Base-by-base conservation (phyloP, 768 basidiomycete genomes). In the Infundibulicybe gibba region DNA sequence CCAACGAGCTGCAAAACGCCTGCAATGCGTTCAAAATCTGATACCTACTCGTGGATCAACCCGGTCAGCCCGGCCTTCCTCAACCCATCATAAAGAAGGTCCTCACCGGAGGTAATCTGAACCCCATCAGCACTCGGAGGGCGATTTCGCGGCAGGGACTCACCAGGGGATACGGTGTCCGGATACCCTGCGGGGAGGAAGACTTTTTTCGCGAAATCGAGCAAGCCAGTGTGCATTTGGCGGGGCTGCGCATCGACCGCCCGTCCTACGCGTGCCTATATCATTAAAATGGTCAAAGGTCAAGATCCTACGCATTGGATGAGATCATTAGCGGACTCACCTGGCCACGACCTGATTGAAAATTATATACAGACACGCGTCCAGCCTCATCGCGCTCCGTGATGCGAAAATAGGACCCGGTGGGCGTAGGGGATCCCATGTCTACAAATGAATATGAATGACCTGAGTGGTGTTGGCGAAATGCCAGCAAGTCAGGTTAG, bases 131-230 rank as follows among this genome's bases (percentile, higher is more conserved):
- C 12, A n/a, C 52, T 41, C 38, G 25, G 12, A 33, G 33, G 41
- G 30, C 32, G 46, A 43, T 5, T 3, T 33, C 19, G 5, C 20
- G 20, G 19, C 8, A 16, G 11, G 5, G 6, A 44, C 48, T 31
- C 49, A 81, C 83, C 83, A 59, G 79, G 70, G 43, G 83, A 79
- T 19, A 86, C 83, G 17, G 66, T 81, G 6, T 66, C 58, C 2
- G 83, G 83, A 51, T 81, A 85, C 0, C 83, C 82, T 12, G 77
- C 73, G 2, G 82, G 83, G 17, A 84, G 72, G 50, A 85, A 85
- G 21, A 84, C 66, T 45, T 71, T 69, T 14, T 60, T 63, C 8
- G 74, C 49, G 35, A 76, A 57, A 39, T 69, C 65, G 10, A 45
- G 25, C 25, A 25, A 25, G 4, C 25, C 25, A 8, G 25, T 25